Evolutionary conservation across 73 alveolate species (phyloP).

Genomic region (Tetrahymena malaccensis): DNA sequence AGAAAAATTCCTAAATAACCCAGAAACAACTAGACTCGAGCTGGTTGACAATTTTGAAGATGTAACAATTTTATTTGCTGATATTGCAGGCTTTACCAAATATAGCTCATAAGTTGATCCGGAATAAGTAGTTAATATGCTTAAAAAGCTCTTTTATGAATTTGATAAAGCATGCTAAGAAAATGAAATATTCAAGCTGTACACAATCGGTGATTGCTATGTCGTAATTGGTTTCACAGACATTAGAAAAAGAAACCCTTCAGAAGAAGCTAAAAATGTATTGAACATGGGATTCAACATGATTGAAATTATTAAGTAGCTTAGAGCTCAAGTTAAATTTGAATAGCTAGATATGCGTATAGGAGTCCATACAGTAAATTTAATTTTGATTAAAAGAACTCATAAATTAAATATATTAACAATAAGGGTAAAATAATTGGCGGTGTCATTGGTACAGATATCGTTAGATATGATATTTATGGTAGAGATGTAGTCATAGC

Average conservation of each 20-base stretch:
- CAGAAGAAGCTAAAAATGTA: slow-evolving; percentile 59
- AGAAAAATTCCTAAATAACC: neutral
- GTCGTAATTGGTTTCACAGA: slow-evolving; percentile 50
- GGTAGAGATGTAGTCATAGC: slow-evolving; percentile 52
- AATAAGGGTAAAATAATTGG: slow-evolving; percentile 49
- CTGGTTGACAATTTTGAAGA: slow-evolving; percentile 41
- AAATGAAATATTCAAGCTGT: slow-evolving; percentile 18
- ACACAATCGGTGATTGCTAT: slow-evolving; percentile 49
- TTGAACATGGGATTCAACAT: slow-evolving; percentile 70
- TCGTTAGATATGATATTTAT: slow-evolving; percentile 54
- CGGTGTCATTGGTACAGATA: slow-evolving; percentile 54
- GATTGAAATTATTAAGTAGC: slow-evolving; percentile 67
- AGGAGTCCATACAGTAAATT: slow-evolving; percentile 41
- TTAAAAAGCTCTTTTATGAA: slow-evolving; percentile 25
- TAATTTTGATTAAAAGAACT: neutral
- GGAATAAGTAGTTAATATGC: slow-evolving; percentile 34
- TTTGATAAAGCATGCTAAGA: slow-evolving; percentile 29
- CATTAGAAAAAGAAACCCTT: slow-evolving; percentile 38
- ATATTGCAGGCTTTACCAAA: slow-evolving; percentile 39
- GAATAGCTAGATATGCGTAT: slow-evolving; percentile 55
- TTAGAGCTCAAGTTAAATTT: slow-evolving; percentile 56
- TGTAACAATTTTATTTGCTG: slow-evolving; percentile 40
- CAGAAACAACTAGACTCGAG: neutral
- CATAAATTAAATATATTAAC: neutral
- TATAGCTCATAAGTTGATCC: slow-evolving; percentile 17